Evolutionary conservation across 495 filamentous ascomycete genomes (phyloP).

Genomic region (Penicillium herquei): DNA sequence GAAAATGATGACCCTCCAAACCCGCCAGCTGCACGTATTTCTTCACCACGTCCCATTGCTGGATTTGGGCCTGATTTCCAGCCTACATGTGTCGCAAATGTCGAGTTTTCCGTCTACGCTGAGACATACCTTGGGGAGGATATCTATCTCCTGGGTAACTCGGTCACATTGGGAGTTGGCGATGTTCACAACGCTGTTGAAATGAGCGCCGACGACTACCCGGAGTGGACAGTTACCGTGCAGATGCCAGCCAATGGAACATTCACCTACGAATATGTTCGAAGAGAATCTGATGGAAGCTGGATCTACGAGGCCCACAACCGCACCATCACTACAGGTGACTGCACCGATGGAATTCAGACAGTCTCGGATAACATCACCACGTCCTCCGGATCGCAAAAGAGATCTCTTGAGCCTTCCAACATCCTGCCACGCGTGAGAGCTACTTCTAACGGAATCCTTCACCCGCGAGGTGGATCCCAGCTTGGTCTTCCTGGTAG

Average conservation of each 20-base stretch:
- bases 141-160: background rate
- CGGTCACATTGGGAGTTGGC: background rate
- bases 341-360: background rate
- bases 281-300: background rate
- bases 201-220: background rate
- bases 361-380: background rate
- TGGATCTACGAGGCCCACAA: background rate
- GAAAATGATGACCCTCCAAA: conserved; percentile 17
- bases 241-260: background rate
- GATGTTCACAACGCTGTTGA: background rate
- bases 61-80: conserved; percentile 22
- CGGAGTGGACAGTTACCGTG: background rate
- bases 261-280: background rate
- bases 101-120: background rate
- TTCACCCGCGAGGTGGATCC: background rate
- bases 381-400: background rate
- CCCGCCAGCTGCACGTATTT: conserved; percentile 16
- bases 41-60: conserved; percentile 15
- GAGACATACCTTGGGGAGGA: background rate
- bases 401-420: background rate
- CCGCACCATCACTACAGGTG: background rate
- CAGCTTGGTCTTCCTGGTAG: conserved; percentile 10
- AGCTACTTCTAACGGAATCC: background rate
- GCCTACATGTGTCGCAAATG: conserved; percentile 11
- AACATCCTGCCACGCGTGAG: background rate